A percentile compares a stretch with the other conserved stretches of the same genome.
Conservation (phyloP, 805 yeast species). For the Hanseniaspora singularis region DNA sequence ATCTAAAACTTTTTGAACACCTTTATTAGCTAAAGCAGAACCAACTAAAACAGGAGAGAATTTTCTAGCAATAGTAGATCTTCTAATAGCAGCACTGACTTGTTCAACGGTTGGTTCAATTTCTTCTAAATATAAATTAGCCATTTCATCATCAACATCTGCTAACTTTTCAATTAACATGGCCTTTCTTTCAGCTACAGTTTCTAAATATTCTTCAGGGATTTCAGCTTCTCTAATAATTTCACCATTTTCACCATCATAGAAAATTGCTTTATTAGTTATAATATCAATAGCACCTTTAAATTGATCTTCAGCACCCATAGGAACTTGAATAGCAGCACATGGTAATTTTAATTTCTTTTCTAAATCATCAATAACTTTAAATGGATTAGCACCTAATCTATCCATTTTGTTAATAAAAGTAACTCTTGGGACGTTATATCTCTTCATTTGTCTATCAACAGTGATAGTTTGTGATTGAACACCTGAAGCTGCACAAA, state of each 20-base stretch:
- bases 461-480: constrained; percentile 98
- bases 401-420: constrained; percentile 98
- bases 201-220: constrained; percentile 67
- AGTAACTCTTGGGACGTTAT: constrained; percentile 91
- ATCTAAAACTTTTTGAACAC: constrained; percentile 89
- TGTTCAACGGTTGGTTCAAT: constrained; percentile 74
- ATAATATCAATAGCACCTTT: constrained; percentile 87
- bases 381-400: constrained; percentile 97
- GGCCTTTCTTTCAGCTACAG: constrained; percentile 84
- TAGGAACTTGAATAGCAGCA: constrained; percentile 96
- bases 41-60: constrained; percentile 99
- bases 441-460: constrained; percentile 97
- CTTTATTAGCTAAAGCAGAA: constrained; percentile 91
- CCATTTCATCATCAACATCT: constrained; percentile 95
- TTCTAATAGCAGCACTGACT: constrained; percentile 78
- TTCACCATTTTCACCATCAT: constrained; percentile 88
- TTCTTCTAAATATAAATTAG: constrained; percentile 85
- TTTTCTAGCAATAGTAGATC: constrained; percentile 87
- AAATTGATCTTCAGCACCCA: constrained; percentile 79
- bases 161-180: constrained; percentile 85
- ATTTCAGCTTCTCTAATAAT: constrained; percentile 46
- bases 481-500: constrained; percentile 97
- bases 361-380: constrained; percentile 84
- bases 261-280: constrained; percentile 73
- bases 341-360: constrained; percentile 81